Evolutionary conservation across 139 green algal genomes (phyloP).

Genomic region (Chlamydomonas incerta): DNA sequence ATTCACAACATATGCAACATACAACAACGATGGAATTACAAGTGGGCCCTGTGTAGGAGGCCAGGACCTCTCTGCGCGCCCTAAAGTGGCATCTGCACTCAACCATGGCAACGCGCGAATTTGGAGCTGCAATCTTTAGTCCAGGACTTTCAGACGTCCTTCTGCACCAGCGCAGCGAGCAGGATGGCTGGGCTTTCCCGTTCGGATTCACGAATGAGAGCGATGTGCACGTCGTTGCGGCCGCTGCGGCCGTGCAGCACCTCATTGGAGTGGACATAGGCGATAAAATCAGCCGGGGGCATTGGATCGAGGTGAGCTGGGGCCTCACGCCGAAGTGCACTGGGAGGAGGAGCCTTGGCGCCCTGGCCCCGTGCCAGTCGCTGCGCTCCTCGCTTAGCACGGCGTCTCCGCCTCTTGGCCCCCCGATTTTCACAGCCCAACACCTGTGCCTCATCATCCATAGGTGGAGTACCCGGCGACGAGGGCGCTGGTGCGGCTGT

Average conservation of each 20-base stretch:
- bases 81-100: too few species aligned
- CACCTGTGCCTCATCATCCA: too few species aligned
- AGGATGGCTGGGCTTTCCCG: background rate
- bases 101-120: background rate
- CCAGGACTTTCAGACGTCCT: constrained; percentile 14
- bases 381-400: background rate
- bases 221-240: constrained; percentile 20
- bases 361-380: too few species aligned
- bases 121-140: constrained; percentile 28
- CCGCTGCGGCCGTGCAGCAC: background rate
- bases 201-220: constrained; percentile 3
- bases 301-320: constrained; percentile 22
- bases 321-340: too few species aligned
- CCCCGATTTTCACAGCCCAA: too few species aligned
- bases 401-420: background rate
- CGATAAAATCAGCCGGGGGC: background rate
- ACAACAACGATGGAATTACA: too few species aligned
- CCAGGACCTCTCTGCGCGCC: too few species aligned
- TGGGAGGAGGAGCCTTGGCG: too few species aligned
- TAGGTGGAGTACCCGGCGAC: constrained; percentile 29
- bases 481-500: constrained; percentile 17
- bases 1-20: too few species aligned
- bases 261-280: constrained; percentile 25
- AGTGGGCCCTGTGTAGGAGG: too few species aligned
- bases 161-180: background rate